A percentile compares a stretch with the other conserved stretches of the same genome.
Evolutionary conservation across 768 basidiomycete genomes (phyloP).

Genomic region (Rhodotorula taiwanensis): DNA sequence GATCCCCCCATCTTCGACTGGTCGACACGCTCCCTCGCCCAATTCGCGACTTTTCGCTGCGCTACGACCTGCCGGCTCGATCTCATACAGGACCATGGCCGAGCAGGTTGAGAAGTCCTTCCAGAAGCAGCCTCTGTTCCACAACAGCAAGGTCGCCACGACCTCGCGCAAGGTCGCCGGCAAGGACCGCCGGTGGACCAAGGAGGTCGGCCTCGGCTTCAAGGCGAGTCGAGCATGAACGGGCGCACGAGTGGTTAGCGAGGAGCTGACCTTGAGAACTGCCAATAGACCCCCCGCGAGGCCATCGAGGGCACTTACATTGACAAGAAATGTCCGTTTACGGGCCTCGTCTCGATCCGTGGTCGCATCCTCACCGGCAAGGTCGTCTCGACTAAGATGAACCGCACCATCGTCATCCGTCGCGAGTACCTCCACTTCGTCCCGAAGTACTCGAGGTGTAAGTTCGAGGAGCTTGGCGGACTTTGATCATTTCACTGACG

Average conservation of each 20-base stretch:
- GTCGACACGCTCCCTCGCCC: background rate
- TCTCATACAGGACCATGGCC: conserved; percentile 42
- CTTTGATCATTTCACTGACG: too few relatives aligned
- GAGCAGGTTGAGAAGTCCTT: conserved; percentile 89
- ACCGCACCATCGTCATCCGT: conserved; percentile 93
- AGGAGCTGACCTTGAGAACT: conserved; percentile 42
- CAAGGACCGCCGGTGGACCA: conserved; percentile 97
- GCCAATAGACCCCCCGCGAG: conserved; percentile 90
- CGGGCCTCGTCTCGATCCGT: conserved; percentile 91
- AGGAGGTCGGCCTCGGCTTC: conserved; percentile 49
- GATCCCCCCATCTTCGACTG: too few relatives aligned
- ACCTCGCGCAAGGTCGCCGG: conserved; percentile 81
- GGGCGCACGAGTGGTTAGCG: background rate
- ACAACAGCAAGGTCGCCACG: conserved; percentile 91
- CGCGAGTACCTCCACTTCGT: conserved; percentile 74
- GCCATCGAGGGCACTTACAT: conserved; percentile 88
- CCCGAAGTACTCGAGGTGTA: conserved; percentile 74
- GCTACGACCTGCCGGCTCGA: background rate
- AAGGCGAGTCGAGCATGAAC: conserved; percentile 17
- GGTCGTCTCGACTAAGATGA: conserved; percentile 99
- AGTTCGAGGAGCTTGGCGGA: too few relatives aligned
- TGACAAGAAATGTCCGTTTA: conserved; percentile 99
- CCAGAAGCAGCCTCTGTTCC: conserved; percentile 97
- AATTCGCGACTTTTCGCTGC: background rate
- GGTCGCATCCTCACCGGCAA: conserved; percentile 97